Evolutionary conservation across 129 eudicot species (phyloP).

Genomic region (Oenanthe sinensis): DNA sequence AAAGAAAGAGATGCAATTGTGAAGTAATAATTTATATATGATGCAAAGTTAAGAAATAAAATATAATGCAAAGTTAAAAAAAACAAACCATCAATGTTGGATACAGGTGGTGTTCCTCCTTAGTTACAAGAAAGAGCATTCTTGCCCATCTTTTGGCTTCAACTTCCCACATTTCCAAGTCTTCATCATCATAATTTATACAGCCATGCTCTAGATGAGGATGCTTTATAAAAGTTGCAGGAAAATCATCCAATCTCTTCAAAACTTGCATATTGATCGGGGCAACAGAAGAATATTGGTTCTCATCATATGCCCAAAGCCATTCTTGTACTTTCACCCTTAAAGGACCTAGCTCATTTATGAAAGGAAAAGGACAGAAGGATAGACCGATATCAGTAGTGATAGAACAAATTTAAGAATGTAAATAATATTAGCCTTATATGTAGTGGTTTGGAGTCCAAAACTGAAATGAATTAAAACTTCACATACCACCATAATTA

Average conservation of each 20-base stretch:
- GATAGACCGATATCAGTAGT: background rate
- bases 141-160: slow-evolving; percentile 85
- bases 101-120: slow-evolving; percentile 45
- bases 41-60: slow-evolving; percentile 1
- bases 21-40: background rate
- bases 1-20: background rate
- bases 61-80: slow-evolving; percentile 1
- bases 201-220: slow-evolving; percentile 21
- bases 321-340: slow-evolving; percentile 54
- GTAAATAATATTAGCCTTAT: background rate
- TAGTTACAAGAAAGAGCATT: slow-evolving; percentile 50
- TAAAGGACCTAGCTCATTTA: slow-evolving; percentile 46
- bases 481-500: slow-evolving; percentile 57
- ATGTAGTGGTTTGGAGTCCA: background rate
- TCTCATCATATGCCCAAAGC: slow-evolving; percentile 38
- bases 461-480: background rate
- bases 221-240: slow-evolving; percentile 34
- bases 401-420: background rate
- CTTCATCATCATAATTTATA: slow-evolving; percentile 69
- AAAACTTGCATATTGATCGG: slow-evolving; percentile 25
- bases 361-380: background rate
- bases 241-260: slow-evolving; percentile 51
- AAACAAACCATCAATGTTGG: slow-evolving; percentile 47
- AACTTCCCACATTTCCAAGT: slow-evolving; percentile 64
- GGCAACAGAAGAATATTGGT: slow-evolving; percentile 18